Conservation (phyloP, 2,329 filamentous ascomycete species). For the Thyridium curvatum region DNA sequence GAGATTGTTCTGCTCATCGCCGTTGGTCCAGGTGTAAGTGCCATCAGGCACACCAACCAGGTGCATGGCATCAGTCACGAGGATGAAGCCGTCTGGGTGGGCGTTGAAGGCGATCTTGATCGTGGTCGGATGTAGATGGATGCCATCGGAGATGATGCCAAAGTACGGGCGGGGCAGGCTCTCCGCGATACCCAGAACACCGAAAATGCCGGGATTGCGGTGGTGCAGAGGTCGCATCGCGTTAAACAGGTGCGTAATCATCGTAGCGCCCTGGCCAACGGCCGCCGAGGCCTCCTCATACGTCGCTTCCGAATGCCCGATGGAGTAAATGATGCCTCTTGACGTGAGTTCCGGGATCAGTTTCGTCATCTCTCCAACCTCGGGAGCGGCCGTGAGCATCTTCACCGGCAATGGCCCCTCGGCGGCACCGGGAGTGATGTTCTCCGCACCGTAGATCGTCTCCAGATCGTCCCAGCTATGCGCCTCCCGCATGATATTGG, state of each 20-base stretch:
- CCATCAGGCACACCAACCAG: slow-evolving; percentile 80
- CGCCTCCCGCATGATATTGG: slow-evolving; percentile 61
- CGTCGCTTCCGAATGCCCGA: slow-evolving; percentile 82
- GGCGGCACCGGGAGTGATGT: slow-evolving; percentile 42
- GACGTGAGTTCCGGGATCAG: slow-evolving; percentile 61
- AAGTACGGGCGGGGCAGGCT: slow-evolving; percentile 64
- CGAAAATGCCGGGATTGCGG: slow-evolving; percentile 86
- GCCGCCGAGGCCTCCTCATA: slow-evolving; percentile 74
- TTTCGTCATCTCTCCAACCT: slow-evolving; percentile 63
- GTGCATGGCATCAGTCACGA: slow-evolving; percentile 91
- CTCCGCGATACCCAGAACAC: slow-evolving; percentile 66
- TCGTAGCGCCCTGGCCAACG: slow-evolving; percentile 68
- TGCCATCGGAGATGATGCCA: slow-evolving; percentile 84
- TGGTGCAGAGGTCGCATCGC: slow-evolving; percentile 88
- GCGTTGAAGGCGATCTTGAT: slow-evolving; percentile 86
- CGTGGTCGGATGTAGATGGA: slow-evolving; percentile 81
- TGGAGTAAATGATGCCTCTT: slow-evolving; percentile 67
- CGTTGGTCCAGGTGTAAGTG: slow-evolving; percentile 80
- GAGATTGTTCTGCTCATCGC: slow-evolving; percentile 49
- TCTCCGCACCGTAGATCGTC: slow-evolving; percentile 65
- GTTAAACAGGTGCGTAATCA: slow-evolving; percentile 94
- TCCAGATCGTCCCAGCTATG: slow-evolving; percentile 60
- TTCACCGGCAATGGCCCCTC: slow-evolving; percentile 48
- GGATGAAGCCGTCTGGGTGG: slow-evolving; percentile 76
- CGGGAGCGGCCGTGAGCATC: slow-evolving; percentile 83